Base-by-base conservation (phyloP, 2,329 filamentous ascomycete genomes). In the Corinectria fuckeliana region DNA sequence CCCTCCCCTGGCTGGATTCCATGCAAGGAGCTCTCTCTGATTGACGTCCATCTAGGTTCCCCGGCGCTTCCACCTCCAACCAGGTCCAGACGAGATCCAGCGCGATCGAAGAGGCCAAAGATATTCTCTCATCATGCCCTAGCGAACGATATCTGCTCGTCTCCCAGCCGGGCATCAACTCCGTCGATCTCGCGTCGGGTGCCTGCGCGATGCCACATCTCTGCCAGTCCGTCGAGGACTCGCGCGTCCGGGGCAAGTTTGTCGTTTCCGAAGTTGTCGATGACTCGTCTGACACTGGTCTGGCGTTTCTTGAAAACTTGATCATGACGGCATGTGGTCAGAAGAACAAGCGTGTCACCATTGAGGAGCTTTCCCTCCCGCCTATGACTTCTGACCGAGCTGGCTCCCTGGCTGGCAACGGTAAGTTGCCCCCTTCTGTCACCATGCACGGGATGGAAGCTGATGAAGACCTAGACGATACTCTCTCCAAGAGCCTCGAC, bases 81-180 rank as follows among this genome's bases (percentile, higher is more conserved):
- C 79, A 85, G 67, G 76, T 87, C 30, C 84, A 86, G 69, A 81
- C 81, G 26, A 80, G 75, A 71, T 69, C 74, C 20, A 75, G 78
- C 47, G 80, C 82, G 13, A 63, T 82, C 42, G 69, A 75, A 18
- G 73, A 77, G 10, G 77, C 80, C 21, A 78, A 81, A 61, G 65
- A 76, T n/a, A 72, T 88, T 50, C 84, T 96, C 23, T 79, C 81
- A 36, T 76, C 78, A 53, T 96, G 92, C 76, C 89, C 90, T 2
- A 92, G 91, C 18, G 83, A 88, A 50, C 85, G 85, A 67, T 97
- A 97, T 77, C 79, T 96, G 57, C 75, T 97, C 65, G 84, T 96
- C 61, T 86, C 87, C 26, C 92, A 97, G 73, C 88, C 91, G 10
- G 90, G 90, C 66, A 82, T 93, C 56, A 87, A 88, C 66, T 84